A percentile compares a stretch with the other conserved stretches of the same genome.
phyloP scores from a whole-genome alignment of 345 rosid genomes.

The Erysimum cheiranthoides region DNA sequence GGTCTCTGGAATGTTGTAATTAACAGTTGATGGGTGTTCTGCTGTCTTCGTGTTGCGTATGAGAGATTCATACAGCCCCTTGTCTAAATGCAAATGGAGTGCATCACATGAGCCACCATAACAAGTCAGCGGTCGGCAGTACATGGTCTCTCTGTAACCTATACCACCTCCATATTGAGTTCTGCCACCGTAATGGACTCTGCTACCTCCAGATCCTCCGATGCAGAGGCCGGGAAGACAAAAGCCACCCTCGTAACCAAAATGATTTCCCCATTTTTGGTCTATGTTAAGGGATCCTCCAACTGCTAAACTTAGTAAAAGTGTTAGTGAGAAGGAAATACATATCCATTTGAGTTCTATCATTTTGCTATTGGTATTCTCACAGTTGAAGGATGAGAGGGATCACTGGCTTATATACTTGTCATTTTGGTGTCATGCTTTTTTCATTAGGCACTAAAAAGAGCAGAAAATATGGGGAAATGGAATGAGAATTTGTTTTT shows the following conservation, averaged over 20 bases:
- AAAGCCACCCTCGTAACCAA: slow-evolving; percentile 40
- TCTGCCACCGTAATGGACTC: background rate
- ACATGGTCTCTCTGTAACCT: slow-evolving; percentile 26
- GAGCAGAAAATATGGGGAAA: slow-evolving; percentile 20
- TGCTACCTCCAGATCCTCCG: slow-evolving; percentile 36
- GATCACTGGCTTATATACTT: slow-evolving; percentile 29
- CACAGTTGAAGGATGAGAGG: slow-evolving; percentile 15
- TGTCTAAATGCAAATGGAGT: slow-evolving; percentile 43
- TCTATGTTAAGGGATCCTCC: slow-evolving; percentile 21
- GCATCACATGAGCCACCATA: slow-evolving; percentile 31
- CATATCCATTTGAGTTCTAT: slow-evolving; percentile 36
- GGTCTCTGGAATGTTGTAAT: slow-evolving; percentile 28
- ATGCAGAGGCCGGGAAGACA: slow-evolving; percentile 46
- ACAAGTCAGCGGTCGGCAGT: slow-evolving; percentile 38
- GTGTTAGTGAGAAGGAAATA: slow-evolving; percentile 34
- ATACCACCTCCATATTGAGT: background rate
- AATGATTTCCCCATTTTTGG: slow-evolving; percentile 39
- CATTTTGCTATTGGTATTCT: slow-evolving; percentile 32
- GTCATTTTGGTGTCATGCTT: slow-evolving; percentile 37
- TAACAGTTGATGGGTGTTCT: background rate
- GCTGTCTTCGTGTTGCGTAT: slow-evolving; percentile 27
- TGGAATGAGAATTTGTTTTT: slow-evolving; percentile 18
- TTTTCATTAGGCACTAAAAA: slow-evolving; percentile 23
- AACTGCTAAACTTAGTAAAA: slow-evolving; percentile 36
- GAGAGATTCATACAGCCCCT: slow-evolving; percentile 35